These are phyloP conservation scores for Polyplosphaeria fusca DNA, from an alignment of 495 filamentous ascomycete species.

Conservation along the genomic window DNA sequence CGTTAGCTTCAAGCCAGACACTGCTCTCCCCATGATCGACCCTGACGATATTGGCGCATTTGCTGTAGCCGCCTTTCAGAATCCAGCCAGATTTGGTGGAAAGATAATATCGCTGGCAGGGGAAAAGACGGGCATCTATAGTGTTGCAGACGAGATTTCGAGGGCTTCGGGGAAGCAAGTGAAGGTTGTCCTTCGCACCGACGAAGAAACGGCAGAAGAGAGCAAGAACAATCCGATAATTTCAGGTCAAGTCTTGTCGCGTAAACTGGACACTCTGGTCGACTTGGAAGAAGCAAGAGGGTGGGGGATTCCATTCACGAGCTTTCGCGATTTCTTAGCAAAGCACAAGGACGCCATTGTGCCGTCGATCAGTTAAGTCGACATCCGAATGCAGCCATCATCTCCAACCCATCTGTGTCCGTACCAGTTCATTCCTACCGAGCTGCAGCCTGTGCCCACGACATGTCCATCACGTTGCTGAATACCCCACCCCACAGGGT, in stretches of 20 bases:
- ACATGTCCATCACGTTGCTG: too few species aligned
- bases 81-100: constrained; percentile 43
- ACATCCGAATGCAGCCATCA: too few species aligned
- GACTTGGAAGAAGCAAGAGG: constrained; percentile 40
- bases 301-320: constrained; percentile 7
- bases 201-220: constrained; percentile 41
- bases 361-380: too few species aligned
- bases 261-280: constrained; percentile 39
- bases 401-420: too few species aligned
- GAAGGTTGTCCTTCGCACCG: constrained; percentile 39
- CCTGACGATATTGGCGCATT: constrained; percentile 51
- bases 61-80: constrained; percentile 44
- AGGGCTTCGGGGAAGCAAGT: constrained; percentile 40
- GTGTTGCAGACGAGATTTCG: constrained; percentile 39
- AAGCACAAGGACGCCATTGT: constrained; percentile 1
- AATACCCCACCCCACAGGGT: too few species aligned
- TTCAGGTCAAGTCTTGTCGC: constrained; percentile 36
- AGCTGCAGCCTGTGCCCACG: too few species aligned
- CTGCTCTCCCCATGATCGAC: constrained; percentile 44
- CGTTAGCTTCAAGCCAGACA: constrained; percentile 39
- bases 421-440: too few species aligned
- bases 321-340: constrained; percentile 10
- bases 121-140: constrained; percentile 39
- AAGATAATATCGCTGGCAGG: constrained; percentile 44
- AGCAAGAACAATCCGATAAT: constrained; percentile 35